Evolutionary conservation across 139 green algal genomes (phyloP).

Genomic region (Asterochloris sp.): DNA sequence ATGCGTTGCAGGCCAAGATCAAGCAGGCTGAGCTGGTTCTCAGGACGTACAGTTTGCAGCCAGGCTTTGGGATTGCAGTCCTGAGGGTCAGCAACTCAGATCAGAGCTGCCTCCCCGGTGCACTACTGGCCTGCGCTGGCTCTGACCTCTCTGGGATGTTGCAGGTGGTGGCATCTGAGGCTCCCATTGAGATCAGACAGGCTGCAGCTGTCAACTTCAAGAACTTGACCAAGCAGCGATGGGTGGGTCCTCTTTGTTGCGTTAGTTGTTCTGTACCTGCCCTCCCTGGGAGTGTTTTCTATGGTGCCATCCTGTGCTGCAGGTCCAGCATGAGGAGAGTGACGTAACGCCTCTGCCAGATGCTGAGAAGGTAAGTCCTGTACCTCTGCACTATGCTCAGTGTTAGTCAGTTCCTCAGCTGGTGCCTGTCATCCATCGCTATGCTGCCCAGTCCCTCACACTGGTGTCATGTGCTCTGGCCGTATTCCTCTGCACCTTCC

Average conservation of each 20-base stretch:
- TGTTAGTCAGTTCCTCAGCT: too few relatives aligned
- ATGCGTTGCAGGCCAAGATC: slow-evolving; percentile 61
- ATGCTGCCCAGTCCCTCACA: too few relatives aligned
- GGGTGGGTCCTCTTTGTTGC: slow-evolving; percentile 44
- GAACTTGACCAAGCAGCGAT: slow-evolving; percentile 91
- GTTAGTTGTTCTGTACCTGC: not conserved
- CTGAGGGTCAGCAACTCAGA: slow-evolving; percentile 53
- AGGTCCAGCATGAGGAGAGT: slow-evolving; percentile 2
- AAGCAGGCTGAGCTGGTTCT: slow-evolving; percentile 78
- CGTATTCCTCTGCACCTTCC: not conserved
- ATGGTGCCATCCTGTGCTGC: not conserved
- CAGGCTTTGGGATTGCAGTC: slow-evolving; percentile 69
- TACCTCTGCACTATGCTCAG: not conserved
- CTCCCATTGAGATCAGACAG: slow-evolving; percentile 72
- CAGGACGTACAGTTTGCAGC: slow-evolving; percentile 57
- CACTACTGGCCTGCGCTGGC: not conserved
- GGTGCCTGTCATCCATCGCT: too few relatives aligned
- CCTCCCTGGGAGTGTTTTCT: not conserved
- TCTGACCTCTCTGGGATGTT: not conserved
- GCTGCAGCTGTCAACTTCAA: slow-evolving; percentile 97
- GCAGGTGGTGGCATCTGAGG: slow-evolving; percentile 65
- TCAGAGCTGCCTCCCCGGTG: not conserved
- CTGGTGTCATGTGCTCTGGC: not conserved
- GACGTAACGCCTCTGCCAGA: slow-evolving; percentile 35
- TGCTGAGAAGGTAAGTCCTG: slow-evolving; percentile 43